These are phyloP conservation scores for Amborella trichopoda DNA, from an alignment of 164 flowering plant genomes.

Conservation along the genomic window DNA sequence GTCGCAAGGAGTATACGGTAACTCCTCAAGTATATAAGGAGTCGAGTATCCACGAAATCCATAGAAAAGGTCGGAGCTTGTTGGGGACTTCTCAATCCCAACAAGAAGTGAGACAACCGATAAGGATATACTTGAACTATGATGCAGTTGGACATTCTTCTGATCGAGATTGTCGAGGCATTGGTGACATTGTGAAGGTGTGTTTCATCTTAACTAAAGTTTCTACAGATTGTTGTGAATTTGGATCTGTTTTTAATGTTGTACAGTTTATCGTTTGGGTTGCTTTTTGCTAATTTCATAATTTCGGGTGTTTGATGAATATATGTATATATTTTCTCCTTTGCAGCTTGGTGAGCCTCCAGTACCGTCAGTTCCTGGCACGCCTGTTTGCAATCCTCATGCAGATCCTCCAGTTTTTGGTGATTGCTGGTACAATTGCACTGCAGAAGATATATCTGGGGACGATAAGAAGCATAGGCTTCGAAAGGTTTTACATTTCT, in stretches of 20 bases:
- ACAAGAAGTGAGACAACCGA: constrained; percentile 51
- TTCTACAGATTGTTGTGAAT: no score
- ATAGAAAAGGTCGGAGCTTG: constrained; percentile 55
- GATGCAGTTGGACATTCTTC: constrained; percentile 98
- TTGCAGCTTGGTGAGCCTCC: constrained; percentile 94
- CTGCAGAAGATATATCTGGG: constrained; percentile 79
- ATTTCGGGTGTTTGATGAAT: no score
- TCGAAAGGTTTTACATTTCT: no score
- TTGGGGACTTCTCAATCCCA: constrained; percentile 30
- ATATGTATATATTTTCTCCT: constrained; percentile 3
- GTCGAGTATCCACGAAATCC: constrained; percentile 20
- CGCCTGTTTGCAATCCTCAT: constrained; percentile 80
- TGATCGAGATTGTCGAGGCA: constrained; percentile 83
- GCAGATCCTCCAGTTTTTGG: constrained; percentile 83
- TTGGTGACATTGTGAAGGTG: constrained; percentile 89
- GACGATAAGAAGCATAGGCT: constrained; percentile 87
- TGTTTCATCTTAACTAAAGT: no score
- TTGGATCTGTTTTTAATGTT: no score
- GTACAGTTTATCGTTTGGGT: no score
- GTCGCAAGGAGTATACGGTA: constrained; percentile 73
- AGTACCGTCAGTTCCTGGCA: constrained; percentile 28
- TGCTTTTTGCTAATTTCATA: neutral
- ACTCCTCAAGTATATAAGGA: constrained; percentile 75
- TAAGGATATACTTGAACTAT: constrained; percentile 90
- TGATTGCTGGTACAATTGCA: constrained; percentile 99